phyloP scores from a whole-genome alignment of 768 basidiomycete species.

The Suillus decipiens region DNA sequence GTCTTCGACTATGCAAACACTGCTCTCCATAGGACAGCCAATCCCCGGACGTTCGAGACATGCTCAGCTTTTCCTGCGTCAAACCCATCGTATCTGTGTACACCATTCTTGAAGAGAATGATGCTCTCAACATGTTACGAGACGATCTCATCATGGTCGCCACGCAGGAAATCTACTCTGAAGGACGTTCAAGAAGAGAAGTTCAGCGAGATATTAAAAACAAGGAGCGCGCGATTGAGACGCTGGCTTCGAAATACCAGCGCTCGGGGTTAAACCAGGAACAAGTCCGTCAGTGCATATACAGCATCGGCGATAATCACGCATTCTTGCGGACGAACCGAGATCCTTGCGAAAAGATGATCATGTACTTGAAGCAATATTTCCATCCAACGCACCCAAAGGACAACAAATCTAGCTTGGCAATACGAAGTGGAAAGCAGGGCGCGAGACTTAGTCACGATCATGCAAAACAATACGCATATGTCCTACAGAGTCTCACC shows the following conservation, averaged over 20 bases:
- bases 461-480: slow-evolving; percentile 82
- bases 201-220: slow-evolving; percentile 80
- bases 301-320: slow-evolving; percentile 89
- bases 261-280: slow-evolving; percentile 63
- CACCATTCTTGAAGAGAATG: slow-evolving; percentile 60
- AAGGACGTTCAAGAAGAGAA: slow-evolving; percentile 70
- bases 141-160: slow-evolving; percentile 76
- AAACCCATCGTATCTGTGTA: slow-evolving; percentile 78
- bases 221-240: slow-evolving; percentile 85
- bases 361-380: slow-evolving; percentile 68
- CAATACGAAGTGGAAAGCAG: slow-evolving; percentile 78
- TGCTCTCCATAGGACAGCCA: slow-evolving; percentile 70
- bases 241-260: slow-evolving; percentile 63
- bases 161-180: slow-evolving; percentile 81
- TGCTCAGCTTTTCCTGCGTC: slow-evolving; percentile 79
- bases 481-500: slow-evolving; percentile 83
- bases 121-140: slow-evolving; percentile 67
- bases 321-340: slow-evolving; percentile 85
- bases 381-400: slow-evolving; percentile 76
- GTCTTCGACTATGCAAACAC: neutral
- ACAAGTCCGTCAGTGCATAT: slow-evolving; percentile 73
- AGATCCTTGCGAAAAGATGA: slow-evolving; percentile 88
- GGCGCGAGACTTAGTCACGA: slow-evolving; percentile 84
- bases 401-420: slow-evolving; percentile 65
- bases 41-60: slow-evolving; percentile 76